Evolutionary conservation across 2,329 filamentous ascomycete species (phyloP).

Genomic region (Immersiporthe knoxdaviesiana): DNA sequence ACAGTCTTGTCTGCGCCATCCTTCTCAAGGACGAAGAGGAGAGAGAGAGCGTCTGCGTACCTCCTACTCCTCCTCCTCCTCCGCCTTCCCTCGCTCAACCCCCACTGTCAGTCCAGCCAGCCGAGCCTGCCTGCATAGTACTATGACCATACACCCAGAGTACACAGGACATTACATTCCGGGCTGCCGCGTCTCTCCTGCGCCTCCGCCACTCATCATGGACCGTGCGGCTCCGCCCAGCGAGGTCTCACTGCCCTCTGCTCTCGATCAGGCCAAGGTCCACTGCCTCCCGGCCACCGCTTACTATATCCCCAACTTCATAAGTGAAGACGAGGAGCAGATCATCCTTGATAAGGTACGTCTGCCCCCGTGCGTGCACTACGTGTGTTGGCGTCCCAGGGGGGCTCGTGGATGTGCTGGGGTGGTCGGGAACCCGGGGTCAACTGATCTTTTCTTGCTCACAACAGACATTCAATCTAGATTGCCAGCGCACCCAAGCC

Average conservation of each 20-base stretch:
- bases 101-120: slow-evolving; percentile 6
- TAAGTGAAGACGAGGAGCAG: slow-evolving; percentile 74
- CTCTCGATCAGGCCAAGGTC: slow-evolving; percentile 58
- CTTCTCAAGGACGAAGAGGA: slow-evolving; percentile 11
- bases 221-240: slow-evolving; percentile 14
- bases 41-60: slow-evolving; percentile 15
- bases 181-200: slow-evolving; percentile 18
- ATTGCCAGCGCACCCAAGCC: slow-evolving; percentile 69
- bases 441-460: slow-evolving; percentile 10
- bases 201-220: slow-evolving; percentile 25
- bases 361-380: background rate
- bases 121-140: background rate
- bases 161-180: slow-evolving; percentile 1
- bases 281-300: slow-evolving; percentile 62
- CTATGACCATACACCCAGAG: no score
- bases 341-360: slow-evolving; percentile 70
- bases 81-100: background rate
- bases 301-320: slow-evolving; percentile 87
- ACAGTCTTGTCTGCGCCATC: background rate
- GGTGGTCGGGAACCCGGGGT: background rate
- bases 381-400: slow-evolving; percentile 42
- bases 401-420: background rate
- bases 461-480: slow-evolving; percentile 44
- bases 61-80: background rate
- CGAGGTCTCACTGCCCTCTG: slow-evolving; percentile 45